Evolutionary conservation across 2,329 filamentous ascomycete species (phyloP).

Genomic region (Ophiostoma montium): DNA sequence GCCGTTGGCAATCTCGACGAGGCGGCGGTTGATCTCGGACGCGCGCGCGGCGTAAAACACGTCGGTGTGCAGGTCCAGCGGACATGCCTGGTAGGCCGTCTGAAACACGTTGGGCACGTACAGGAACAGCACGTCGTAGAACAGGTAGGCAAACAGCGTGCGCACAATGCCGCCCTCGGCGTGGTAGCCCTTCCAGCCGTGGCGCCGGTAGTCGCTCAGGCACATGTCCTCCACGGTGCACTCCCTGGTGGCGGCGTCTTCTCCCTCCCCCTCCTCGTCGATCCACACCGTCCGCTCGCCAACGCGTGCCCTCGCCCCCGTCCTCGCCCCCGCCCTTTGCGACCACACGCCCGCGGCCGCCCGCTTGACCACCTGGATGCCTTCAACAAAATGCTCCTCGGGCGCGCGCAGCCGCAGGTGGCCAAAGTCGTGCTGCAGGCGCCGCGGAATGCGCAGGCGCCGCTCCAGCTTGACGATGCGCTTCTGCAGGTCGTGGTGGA

Average conservation of each 20-base stretch:
- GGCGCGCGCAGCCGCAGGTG: conserved; percentile 70
- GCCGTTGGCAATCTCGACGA: conserved; percentile 81
- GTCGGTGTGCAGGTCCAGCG: conserved; percentile 84
- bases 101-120: conserved; percentile 97
- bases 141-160: conserved; percentile 83
- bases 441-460: conserved; percentile 64
- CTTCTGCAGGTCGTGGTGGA: conserved; percentile 90
- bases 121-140: conserved; percentile 83
- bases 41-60: conserved; percentile 77
- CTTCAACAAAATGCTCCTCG: conserved; percentile 58
- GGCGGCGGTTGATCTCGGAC: conserved; percentile 74
- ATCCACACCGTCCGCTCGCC: conserved; percentile 72
- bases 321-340: too few species aligned
- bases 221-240: conserved; percentile 93
- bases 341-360: conserved; percentile 20
- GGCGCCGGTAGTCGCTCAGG: conserved; percentile 64
- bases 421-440: conserved; percentile 83
- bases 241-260: conserved; percentile 35
- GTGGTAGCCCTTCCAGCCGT: conserved; percentile 92
- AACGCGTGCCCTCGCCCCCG: too few species aligned
- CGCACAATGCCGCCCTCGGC: conserved; percentile 80
- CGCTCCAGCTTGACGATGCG: conserved; percentile 85
- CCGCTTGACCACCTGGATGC: conserved; percentile 63
- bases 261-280: conserved; percentile 33
- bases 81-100: conserved; percentile 86